A percentile compares a stretch with the other conserved stretches of the same genome.
phyloP scores from a whole-genome alignment of 768 basidiomycete genomes.

The Suillus paluster region DNA sequence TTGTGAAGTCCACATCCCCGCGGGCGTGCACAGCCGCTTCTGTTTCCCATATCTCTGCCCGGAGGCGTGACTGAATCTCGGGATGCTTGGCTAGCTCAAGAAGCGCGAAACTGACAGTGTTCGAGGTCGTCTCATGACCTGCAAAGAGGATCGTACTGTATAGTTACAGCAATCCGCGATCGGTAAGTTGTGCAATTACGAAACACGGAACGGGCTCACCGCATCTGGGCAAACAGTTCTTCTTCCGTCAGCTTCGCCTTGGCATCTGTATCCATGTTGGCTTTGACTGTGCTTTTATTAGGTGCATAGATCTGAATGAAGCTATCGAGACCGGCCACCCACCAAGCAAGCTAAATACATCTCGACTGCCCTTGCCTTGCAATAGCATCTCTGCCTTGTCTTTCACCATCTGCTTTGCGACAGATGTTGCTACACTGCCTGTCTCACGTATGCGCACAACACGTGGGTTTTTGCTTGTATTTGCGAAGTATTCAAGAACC shows the following conservation, averaged over 20 bases:
- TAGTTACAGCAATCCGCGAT: not conserved
- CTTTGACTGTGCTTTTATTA: constrained; percentile 23
- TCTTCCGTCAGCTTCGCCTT: constrained; percentile 27
- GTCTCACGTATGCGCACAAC: constrained; percentile 10
- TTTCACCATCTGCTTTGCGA: constrained; percentile 15
- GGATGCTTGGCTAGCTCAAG: constrained; percentile 64
- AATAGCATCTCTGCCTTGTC: constrained; percentile 19
- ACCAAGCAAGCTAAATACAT: constrained; percentile 44
- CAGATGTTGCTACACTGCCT: not conserved
- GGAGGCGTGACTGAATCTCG: constrained; percentile 61
- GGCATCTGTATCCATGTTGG: constrained; percentile 31
- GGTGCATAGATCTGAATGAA: not conserved
- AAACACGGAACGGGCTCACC: constrained; percentile 18
- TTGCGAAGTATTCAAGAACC: constrained; percentile 40
- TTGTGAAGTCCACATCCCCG: constrained; percentile 43
- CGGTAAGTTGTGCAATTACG: not conserved
- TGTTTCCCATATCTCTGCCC: constrained; percentile 52
- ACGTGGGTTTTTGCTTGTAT: constrained; percentile 28
- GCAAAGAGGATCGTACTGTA: constrained; percentile 50
- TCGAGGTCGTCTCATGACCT: constrained; percentile 67
- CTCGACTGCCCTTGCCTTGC: constrained; percentile 8
- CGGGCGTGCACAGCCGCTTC: constrained; percentile 34
- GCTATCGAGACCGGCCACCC: constrained; percentile 2
- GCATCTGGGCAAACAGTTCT: constrained; percentile 17
- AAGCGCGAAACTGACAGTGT: constrained; percentile 62